Base-by-base conservation (phyloP, 768 basidiomycete genomes). In the Psilocybe azurescens region DNA sequence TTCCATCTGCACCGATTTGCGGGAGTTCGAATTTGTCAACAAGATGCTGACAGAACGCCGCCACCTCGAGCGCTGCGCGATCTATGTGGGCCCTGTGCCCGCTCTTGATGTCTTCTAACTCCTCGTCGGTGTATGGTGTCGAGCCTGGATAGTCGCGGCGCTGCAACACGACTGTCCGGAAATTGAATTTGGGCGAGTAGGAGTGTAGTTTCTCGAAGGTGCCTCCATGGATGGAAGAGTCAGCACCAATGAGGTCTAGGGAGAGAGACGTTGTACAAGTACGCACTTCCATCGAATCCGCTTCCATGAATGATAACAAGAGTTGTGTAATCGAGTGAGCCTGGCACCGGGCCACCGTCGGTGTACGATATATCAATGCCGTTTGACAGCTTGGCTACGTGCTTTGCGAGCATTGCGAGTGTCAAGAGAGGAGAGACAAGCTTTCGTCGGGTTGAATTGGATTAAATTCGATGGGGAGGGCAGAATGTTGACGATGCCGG, bases 301-400 rank as follows among this genome's bases (percentile, higher is more conserved):
- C 6, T 52, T 24, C 79, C 78, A 58, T 79, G 78, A 32, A 75
- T 59, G 24, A 77, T 56, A 8, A 79, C 55, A 3, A 79, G 36
- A 2, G 78, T 79, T 0, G 74, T 79, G 59, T 79, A 79, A 53
- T 75, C 66, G n/a, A 32, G 53, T 8, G 75, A 70, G 24, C 63
- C 29, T 0, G 67, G 66, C 0, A 72, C 68, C n/a, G 74, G 65
- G 0, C 78, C 78, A 50, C 71, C 76, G 62, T 79, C 78, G 16
- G 69, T 73, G 56, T 70, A 79, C 55, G 51, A 69, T n/a, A 78
- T 67, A 14, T 73, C 53, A 36, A 70, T 70, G 1, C 72, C 73
- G 38, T 70, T 65, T 7, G 68, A 61, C 5, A 74, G 69, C 18
- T 56, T 65, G 49, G 33, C 33, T 7, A 36, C 33, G 11, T 36